These are phyloP conservation scores for Daldinia eschscholtzii DNA, from an alignment of 2,329 filamentous ascomycete genomes.

Conservation along the genomic window DNA sequence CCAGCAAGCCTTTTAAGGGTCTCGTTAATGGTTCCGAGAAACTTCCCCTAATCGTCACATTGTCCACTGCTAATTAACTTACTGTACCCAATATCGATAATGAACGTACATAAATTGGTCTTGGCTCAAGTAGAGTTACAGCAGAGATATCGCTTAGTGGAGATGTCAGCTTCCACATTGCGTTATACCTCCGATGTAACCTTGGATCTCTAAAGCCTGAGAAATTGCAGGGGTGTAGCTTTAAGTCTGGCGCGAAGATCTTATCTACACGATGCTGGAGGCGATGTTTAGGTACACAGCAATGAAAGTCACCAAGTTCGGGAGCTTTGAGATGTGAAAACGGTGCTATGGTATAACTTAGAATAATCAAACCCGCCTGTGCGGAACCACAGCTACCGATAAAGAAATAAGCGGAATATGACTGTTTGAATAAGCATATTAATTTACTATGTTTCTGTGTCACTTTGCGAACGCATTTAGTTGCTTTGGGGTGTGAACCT, in stretches of 20 bases:
- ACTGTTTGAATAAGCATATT: background rate
- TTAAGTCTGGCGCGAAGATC: background rate
- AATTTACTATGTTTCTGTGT: background rate
- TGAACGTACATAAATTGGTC: constrained; percentile 17
- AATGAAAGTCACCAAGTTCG: background rate
- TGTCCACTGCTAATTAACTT: constrained; percentile 18
- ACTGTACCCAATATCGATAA: constrained; percentile 24
- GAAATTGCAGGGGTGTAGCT: constrained; percentile 1
- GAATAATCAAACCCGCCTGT: too few species aligned
- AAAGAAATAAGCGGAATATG: background rate
- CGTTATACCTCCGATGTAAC: constrained; percentile 36
- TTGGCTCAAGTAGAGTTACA: constrained; percentile 30
- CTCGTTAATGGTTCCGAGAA: constrained; percentile 4
- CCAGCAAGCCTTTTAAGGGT: background rate
- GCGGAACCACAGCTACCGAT: too few species aligned
- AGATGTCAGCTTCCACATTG: constrained; percentile 33
- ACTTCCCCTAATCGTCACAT: background rate
- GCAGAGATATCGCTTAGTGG: constrained; percentile 32
- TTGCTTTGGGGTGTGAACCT: background rate
- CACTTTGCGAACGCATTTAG: background rate
- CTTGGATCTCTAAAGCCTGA: constrained; percentile 18
- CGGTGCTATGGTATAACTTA: background rate
- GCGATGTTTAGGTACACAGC: background rate
- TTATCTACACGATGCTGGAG: background rate
- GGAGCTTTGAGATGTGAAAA: background rate